Evolutionary conservation across 768 basidiomycete species (phyloP).

Genomic region (Psilocybe tampanensis): DNA sequence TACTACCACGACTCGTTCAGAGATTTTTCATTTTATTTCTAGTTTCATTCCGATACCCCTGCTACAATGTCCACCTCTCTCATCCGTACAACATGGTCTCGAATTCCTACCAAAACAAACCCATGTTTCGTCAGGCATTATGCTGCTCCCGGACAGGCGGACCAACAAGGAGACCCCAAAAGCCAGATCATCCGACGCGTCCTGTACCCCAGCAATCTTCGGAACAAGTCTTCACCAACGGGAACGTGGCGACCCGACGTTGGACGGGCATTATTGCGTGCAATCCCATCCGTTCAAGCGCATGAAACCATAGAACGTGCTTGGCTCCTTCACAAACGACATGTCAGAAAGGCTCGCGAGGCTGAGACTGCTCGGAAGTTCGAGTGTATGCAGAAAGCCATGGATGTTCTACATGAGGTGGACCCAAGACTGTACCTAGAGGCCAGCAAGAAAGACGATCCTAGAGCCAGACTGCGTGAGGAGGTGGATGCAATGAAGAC

Average conservation of each 20-base stretch:
- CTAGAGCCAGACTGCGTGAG: constrained; percentile 56
- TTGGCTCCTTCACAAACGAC: constrained; percentile 81
- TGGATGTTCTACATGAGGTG: constrained; percentile 73
- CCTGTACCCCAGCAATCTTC: constrained; percentile 79
- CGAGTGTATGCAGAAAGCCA: constrained; percentile 79
- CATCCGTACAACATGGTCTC: constrained; percentile 34
- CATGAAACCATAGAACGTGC: constrained; percentile 93
- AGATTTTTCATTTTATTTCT: constrained; percentile 1
- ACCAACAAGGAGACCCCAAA: constrained; percentile 55
- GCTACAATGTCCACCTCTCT: constrained; percentile 43
- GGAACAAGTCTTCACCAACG: constrained; percentile 70
- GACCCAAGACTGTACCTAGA: constrained; percentile 65
- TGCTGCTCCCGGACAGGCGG: constrained; percentile 38
- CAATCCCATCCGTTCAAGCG: constrained; percentile 87
- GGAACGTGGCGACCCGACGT: constrained; percentile 88
- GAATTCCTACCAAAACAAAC: constrained; percentile 32
- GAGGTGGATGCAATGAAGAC: constrained; percentile 65
- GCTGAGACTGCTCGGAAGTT: constrained; percentile 78
- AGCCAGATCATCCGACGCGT: constrained; percentile 75
- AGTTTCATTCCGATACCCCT: background rate
- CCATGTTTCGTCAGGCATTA: constrained; percentile 35
- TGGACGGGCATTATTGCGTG: constrained; percentile 70
- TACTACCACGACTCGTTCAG: background rate
- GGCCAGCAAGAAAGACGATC: constrained; percentile 76
- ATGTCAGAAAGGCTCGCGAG: constrained; percentile 68